Evolutionary conservation across 2,329 filamentous ascomycete species (phyloP).

Genomic region (Epichloe gansuensis): DNA sequence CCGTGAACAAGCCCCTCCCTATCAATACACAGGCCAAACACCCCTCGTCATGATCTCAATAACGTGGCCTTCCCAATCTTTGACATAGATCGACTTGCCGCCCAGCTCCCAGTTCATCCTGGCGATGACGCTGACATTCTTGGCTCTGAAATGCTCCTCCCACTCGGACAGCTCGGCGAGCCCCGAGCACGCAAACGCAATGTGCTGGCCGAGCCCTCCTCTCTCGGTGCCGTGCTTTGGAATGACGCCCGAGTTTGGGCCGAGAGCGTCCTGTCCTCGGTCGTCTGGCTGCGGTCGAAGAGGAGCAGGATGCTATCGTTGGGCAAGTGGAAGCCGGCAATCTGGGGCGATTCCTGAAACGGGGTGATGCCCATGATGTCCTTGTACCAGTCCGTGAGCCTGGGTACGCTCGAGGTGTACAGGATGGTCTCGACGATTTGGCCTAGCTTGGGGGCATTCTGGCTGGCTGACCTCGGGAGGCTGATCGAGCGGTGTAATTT

Average conservation of each 20-base stretch:
- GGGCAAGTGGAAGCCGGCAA: background rate
- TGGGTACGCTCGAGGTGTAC: constrained; percentile 3
- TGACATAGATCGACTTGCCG: constrained; percentile 1
- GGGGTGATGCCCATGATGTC: constrained; percentile 1
- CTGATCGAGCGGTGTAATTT: no score
- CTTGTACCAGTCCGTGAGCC: background rate
- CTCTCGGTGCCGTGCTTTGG: constrained; percentile 3
- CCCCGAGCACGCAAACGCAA: constrained; percentile 2
- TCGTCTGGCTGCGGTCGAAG: background rate
- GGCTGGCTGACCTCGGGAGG: no score
- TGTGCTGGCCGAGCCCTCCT: constrained; percentile 4
- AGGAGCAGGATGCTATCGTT: background rate
- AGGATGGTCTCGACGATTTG: constrained; percentile 5
- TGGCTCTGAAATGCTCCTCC: constrained; percentile 1
- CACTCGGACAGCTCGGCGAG: background rate
- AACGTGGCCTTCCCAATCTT: constrained; percentile 5
- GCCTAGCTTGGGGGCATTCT: constrained; percentile 1
- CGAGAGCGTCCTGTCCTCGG: background rate
- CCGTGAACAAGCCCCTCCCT: no score
- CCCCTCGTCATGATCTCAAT: constrained; percentile 3
- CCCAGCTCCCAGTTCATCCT: constrained; percentile 1
- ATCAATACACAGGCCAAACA: constrained; percentile 3
- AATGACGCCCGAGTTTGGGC: background rate
- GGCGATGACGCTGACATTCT: background rate
- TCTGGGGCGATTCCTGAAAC: background rate